These are phyloP conservation scores for Ganoderma sinense DNA, from an alignment of 1,284 basidiomycete genomes.

Conservation along the genomic window DNA sequence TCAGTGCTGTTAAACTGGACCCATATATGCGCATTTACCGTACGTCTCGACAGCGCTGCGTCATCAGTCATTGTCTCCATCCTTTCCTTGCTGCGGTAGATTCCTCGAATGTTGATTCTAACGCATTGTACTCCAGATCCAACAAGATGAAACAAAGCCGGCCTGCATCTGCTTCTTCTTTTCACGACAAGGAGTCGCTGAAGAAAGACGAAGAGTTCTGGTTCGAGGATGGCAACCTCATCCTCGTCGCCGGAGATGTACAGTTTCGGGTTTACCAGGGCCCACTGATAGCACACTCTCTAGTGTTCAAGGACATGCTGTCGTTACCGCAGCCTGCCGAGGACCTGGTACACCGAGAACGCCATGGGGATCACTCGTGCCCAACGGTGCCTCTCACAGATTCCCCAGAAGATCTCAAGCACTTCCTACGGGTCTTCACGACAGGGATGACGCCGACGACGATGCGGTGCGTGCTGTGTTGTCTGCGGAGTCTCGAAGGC, in stretches of 20 bases:
- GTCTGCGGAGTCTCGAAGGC: too few species aligned
- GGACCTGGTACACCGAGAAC: neutral
- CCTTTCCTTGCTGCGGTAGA: too few species aligned
- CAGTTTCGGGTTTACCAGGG: conserved; percentile 23
- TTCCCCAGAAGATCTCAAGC: conserved; percentile 26
- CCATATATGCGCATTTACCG: neutral
- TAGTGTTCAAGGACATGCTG: conserved; percentile 22
- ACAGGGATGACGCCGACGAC: conserved; percentile 9
- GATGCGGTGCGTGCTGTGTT: conserved; percentile 13
- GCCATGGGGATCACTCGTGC: neutral
- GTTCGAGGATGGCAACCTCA: conserved; percentile 20
- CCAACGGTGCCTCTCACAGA: conserved; percentile 13
- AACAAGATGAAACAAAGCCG: conserved; percentile 6
- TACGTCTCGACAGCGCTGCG: neutral
- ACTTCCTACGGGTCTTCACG: conserved; percentile 23
- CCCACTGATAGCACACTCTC: conserved; percentile 16
- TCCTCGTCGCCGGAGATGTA: conserved; percentile 18
- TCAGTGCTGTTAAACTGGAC: too few species aligned
- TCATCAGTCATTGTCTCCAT: neutral
- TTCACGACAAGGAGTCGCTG: neutral
- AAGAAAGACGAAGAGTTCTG: conserved; percentile 19
- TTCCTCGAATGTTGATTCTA: neutral
- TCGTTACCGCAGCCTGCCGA: conserved; percentile 17
- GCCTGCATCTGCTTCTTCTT: neutral
- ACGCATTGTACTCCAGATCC: neutral